phyloP scores from a whole-genome alignment of 2,329 filamentous ascomycete genomes.

The Pestalotiopsis sp. region DNA sequence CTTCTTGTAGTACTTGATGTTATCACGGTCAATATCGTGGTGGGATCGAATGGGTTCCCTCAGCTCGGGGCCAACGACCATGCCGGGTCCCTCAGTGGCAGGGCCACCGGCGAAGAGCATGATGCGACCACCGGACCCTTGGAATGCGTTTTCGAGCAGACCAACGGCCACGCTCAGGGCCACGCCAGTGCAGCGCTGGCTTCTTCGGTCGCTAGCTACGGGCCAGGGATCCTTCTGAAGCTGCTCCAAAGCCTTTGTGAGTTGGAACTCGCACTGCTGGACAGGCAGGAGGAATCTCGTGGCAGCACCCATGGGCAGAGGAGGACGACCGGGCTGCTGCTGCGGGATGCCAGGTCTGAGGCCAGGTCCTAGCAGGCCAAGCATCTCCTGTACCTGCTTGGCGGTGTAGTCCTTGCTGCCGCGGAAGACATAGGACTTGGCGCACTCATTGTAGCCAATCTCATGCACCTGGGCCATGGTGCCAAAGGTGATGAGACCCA shows the following conservation, averaged over 20 bases:
- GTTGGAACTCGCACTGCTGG: slow-evolving; percentile 93
- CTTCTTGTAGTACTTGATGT: slow-evolving; percentile 99
- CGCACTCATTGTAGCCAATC: slow-evolving; percentile 95
- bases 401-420: slow-evolving; percentile 98
- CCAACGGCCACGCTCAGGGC: slow-evolving; percentile 95
- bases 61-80: slow-evolving; percentile 94
- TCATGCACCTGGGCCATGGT: slow-evolving; percentile 99
- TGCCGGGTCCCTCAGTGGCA: slow-evolving; percentile 92
- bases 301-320: slow-evolving; percentile 76
- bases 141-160: slow-evolving; percentile 90
- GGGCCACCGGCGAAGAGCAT: slow-evolving; percentile 97
- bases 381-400: slow-evolving; percentile 99
- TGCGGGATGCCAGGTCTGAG: slow-evolving; percentile 75
- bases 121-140: slow-evolving; percentile 90
- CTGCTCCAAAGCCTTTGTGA: slow-evolving; percentile 93
- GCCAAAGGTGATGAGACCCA: slow-evolving; percentile 84
- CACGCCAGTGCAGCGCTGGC: slow-evolving; percentile 89
- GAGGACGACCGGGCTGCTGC: slow-evolving; percentile 73
- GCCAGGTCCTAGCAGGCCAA: slow-evolving; percentile 75
- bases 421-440: slow-evolving; percentile 97
- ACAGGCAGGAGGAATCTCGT: slow-evolving; percentile 92
- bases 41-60: slow-evolving; percentile 97
- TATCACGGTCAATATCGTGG: slow-evolving; percentile 97
- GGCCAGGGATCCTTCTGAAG: slow-evolving; percentile 98
- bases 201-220: slow-evolving; percentile 88